phyloP scores from a whole-genome alignment of 169 alveolate species.

The Amoebophrya sp. region DNA sequence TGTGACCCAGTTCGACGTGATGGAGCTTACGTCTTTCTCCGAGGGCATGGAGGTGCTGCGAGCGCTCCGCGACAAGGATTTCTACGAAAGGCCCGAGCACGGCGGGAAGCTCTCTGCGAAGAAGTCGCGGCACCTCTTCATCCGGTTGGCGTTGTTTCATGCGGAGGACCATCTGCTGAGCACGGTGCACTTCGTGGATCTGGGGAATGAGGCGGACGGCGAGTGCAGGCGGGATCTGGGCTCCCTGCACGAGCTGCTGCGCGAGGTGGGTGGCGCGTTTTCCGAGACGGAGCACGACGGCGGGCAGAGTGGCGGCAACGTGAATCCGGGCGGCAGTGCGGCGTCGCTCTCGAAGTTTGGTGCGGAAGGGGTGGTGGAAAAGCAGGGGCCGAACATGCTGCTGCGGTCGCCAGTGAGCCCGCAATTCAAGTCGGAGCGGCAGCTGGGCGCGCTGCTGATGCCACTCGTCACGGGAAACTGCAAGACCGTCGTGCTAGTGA shows the following conservation, averaged over 20 bases:
- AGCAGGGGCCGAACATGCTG: not conserved
- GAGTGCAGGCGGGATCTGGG: not conserved
- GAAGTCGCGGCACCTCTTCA: not conserved
- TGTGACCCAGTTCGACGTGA: not conserved
- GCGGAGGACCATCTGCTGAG: not conserved
- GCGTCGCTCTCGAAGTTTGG: no score
- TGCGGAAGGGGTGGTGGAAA: no score
- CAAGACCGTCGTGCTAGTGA: not conserved
- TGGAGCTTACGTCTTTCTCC: not conserved
- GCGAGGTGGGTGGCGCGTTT: not conserved
- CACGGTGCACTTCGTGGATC: not conserved
- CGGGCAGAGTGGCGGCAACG: no score
- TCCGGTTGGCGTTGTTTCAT: not conserved
- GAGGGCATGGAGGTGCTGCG: no score
- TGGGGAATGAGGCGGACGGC: not conserved
- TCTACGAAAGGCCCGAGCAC: no score
- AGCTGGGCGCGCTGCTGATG: not conserved
- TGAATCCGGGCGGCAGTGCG: no score
- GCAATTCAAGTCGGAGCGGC: not conserved
- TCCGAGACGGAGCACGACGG: no score
- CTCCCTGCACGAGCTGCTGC: not conserved
- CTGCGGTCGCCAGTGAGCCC: not conserved
- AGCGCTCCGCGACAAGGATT: no score
- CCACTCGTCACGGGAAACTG: not conserved
- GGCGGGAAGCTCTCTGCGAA: not conserved